Conservation (phyloP, 345 rosid genomes). For the Anastatica hierochuntica region DNA sequence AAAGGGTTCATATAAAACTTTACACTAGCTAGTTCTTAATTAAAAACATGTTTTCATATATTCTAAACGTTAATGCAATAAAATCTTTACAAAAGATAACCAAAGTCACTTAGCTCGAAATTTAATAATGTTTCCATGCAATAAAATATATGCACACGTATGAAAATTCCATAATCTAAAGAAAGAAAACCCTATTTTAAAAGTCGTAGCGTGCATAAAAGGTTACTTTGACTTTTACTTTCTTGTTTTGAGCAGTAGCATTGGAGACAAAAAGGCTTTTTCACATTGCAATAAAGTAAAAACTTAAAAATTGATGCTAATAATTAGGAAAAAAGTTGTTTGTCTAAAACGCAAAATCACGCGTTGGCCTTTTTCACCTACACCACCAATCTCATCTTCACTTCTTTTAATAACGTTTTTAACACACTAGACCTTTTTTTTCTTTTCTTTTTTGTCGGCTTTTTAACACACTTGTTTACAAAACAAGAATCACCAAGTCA, state of each 20-base stretch:
- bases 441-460: too few species aligned
- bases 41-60: too few species aligned
- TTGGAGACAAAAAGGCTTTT: slow-evolving; percentile 16
- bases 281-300: slow-evolving; percentile 12
- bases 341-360: slow-evolving; percentile 23
- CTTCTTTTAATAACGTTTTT: not conserved
- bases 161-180: not conserved
- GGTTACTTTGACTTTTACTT: slow-evolving; percentile 14
- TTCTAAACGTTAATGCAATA: too few species aligned
- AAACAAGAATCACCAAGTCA: too few species aligned
- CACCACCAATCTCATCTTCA: slow-evolving; percentile 8
- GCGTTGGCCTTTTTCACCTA: slow-evolving; percentile 15
- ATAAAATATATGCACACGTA: slow-evolving; percentile 15
- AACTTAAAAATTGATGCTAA: slow-evolving; percentile 22
- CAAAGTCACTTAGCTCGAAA: not conserved
- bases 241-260: not conserved
- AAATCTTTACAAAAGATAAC: too few species aligned
- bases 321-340: slow-evolving; percentile 24
- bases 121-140: too few species aligned
- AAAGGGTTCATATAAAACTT: not conserved
- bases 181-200: not conserved
- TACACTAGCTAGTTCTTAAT: too few species aligned
- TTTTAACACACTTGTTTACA: too few species aligned
- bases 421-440: not conserved
- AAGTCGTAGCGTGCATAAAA: slow-evolving; percentile 25